Base-by-base conservation (phyloP, 371 early-diverging fungal species). In the Mortierella sp. region DNA sequence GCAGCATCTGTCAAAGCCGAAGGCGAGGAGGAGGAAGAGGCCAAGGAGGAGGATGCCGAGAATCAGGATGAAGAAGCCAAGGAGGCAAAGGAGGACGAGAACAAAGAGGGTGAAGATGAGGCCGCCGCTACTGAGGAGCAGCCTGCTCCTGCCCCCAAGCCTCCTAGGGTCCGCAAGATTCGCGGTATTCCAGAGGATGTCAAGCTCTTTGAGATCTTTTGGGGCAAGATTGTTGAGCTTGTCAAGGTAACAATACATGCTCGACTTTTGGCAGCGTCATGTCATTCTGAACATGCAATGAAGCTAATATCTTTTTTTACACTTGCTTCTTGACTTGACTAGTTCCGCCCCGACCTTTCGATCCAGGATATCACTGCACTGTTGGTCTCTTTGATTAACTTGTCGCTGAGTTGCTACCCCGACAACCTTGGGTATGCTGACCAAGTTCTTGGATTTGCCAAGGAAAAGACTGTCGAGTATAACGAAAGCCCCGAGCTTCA, bases 401-500 rank as follows among this genome's bases (percentile, higher is more conserved):
- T 99, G 67, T 95, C 98, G 21, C 87, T 98, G n/a, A 95, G 96
- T 69, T 97, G 98, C 85, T 98, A 98, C 77, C 98, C 98, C 21
- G 96, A 96, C 21, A 92, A 93, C 43, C 82, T 96, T 37, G 95
- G 93, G 51, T 95, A 97, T 75, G 95, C 97, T 4, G 97, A 98
- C 87, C 92, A 93, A 82, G 95, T 99, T 55, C 90, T 98, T 37
- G 94, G 92, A 5, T 97, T 96, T 89, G 95, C 96, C 44, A 93
- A 91, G 75, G 93, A 89, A 43, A 92, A 93, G 83, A 89, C 92
- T n/a, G 80, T 87, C 31, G 92, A 92, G 19, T 91, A 89, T 72
- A 84, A 69, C 14, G 88, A 88, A 50, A 90, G 87, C 53, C 91
- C 94, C 8, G 94, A 92, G 43, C 87, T 93, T 8, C 91, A 93